phyloP scores from a whole-genome alignment of 495 filamentous ascomycete species.

The Aspergillus coremiiformis region DNA sequence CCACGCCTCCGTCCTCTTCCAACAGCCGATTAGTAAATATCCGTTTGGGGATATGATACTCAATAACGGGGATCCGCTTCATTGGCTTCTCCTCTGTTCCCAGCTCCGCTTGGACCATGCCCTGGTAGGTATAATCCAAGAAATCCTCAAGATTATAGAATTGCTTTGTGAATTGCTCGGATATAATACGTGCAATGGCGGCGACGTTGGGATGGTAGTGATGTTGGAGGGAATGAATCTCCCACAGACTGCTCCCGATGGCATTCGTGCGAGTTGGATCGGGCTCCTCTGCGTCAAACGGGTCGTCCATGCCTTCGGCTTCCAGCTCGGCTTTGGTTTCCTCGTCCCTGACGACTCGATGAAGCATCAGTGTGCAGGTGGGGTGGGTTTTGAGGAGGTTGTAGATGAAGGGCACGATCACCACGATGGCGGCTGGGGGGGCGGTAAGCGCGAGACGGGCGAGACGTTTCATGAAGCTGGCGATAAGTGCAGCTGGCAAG shows the following conservation, averaged over 20 bases:
- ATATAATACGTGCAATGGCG: constrained; percentile 85
- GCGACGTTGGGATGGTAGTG: constrained; percentile 98
- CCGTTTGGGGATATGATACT: constrained; percentile 87
- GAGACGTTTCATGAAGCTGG: constrained; percentile 91
- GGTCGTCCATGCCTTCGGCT: constrained; percentile 65
- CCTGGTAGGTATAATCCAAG: constrained; percentile 86
- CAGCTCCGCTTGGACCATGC: constrained; percentile 77
- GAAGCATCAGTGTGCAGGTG: constrained; percentile 89
- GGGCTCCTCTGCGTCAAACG: constrained; percentile 63
- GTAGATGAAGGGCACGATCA: constrained; percentile 86
- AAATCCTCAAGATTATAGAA: constrained; percentile 92
- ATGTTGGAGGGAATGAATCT: constrained; percentile 77
- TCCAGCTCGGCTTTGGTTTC: constrained; percentile 51
- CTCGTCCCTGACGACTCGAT: constrained; percentile 58
- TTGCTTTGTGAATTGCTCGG: constrained; percentile 96
- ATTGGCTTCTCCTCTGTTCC: constrained; percentile 56
- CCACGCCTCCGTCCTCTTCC: constrained; percentile 38
- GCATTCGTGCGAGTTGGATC: constrained; percentile 83
- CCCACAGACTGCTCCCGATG: constrained; percentile 91
- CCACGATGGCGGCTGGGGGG: constrained; percentile 80
- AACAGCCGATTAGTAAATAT: constrained; percentile 56
- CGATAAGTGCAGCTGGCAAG: constrained; percentile 81
- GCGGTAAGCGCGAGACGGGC: constrained; percentile 74
- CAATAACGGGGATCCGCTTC: constrained; percentile 79
- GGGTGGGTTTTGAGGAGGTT: constrained; percentile 90